phyloP scores from a whole-genome alignment of 2,329 filamentous ascomycete species.

The Rutstroemia sp. region DNA sequence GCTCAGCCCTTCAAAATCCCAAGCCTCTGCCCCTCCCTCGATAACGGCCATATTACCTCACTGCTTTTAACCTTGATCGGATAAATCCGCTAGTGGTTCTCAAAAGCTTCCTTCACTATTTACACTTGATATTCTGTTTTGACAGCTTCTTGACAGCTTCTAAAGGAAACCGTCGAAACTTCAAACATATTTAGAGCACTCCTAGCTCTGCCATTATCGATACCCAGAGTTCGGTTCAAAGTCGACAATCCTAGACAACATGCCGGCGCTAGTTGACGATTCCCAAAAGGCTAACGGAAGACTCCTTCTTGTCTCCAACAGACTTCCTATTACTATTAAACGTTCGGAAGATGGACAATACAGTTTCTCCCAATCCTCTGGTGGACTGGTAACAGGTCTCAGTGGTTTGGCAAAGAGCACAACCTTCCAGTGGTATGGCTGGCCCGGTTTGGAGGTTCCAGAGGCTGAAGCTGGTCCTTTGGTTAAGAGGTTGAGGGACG shows the following conservation, averaged over 20 bases:
- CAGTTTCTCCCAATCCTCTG: slow-evolving; percentile 92
- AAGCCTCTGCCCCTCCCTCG: not conserved
- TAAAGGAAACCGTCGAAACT: not conserved
- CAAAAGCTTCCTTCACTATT: not conserved
- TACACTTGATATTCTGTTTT: not conserved
- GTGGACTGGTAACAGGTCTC: slow-evolving; percentile 87
- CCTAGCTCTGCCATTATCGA: not conserved
- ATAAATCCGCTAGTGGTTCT: not conserved
- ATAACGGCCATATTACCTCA: not conserved
- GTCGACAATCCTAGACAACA: slow-evolving; percentile 7
- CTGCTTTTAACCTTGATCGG: not conserved
- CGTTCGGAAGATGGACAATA: slow-evolving; percentile 86
- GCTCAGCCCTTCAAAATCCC: not conserved
- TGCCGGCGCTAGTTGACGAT: slow-evolving; percentile 23
- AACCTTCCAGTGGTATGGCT: slow-evolving; percentile 97
- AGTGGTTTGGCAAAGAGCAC: slow-evolving; percentile 88
- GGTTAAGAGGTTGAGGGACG: slow-evolving; percentile 70
- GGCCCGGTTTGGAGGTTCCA: slow-evolving; percentile 89
- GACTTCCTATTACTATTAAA: slow-evolving; percentile 94
- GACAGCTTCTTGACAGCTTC: not conserved
- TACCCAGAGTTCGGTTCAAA: not conserved
- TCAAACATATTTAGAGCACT: not conserved
- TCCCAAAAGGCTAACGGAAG: slow-evolving; percentile 27
- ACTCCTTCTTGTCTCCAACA: slow-evolving; percentile 86
- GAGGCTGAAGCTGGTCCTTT: slow-evolving; percentile 71